Evolutionary conservation across 2,329 filamentous ascomycete species (phyloP).

Genomic region (Diaporthe vaccinii): DNA sequence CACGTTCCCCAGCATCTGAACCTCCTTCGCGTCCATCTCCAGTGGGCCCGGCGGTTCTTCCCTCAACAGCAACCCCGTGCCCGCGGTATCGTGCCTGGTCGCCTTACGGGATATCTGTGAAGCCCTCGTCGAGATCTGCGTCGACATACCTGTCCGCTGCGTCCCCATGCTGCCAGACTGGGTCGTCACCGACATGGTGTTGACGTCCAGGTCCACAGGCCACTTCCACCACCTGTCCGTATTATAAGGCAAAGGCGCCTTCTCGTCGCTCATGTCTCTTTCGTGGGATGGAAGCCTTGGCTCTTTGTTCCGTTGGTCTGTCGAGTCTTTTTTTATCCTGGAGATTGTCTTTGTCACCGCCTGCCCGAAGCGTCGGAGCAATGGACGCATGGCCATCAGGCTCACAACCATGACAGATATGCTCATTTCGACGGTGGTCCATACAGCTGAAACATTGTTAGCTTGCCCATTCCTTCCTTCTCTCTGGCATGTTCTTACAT

Average conservation of each 20-base stretch:
- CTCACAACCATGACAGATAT: slow-evolving; percentile 38
- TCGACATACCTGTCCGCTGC: neutral
- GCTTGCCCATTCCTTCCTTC: neutral
- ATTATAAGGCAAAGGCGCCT: slow-evolving; percentile 11
- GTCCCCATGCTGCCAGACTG: neutral
- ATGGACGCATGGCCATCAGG: slow-evolving; percentile 36
- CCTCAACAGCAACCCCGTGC: neutral
- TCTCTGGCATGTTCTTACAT: neutral
- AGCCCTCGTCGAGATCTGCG: neutral
- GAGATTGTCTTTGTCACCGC: slow-evolving; percentile 1
- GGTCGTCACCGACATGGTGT: slow-evolving; percentile 32
- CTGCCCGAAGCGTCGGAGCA: slow-evolving; percentile 30
- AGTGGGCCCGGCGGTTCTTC: neutral
- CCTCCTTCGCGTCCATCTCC: slow-evolving; percentile 18
- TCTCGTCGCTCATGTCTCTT: neutral
- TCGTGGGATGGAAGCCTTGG: neutral
- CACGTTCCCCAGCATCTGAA: neutral
- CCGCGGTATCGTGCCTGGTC: neutral
- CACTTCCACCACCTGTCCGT: slow-evolving; percentile 32
- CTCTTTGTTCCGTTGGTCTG: neutral
- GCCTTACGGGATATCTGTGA: neutral
- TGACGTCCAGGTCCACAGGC: slow-evolving; percentile 26
- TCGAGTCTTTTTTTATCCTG: neutral
- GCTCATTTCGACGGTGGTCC: slow-evolving; percentile 35
- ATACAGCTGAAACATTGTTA: slow-evolving; percentile 11